phyloP scores from a whole-genome alignment of 2,329 filamentous ascomycete genomes.

The Hymenoscyphus scutula region DNA sequence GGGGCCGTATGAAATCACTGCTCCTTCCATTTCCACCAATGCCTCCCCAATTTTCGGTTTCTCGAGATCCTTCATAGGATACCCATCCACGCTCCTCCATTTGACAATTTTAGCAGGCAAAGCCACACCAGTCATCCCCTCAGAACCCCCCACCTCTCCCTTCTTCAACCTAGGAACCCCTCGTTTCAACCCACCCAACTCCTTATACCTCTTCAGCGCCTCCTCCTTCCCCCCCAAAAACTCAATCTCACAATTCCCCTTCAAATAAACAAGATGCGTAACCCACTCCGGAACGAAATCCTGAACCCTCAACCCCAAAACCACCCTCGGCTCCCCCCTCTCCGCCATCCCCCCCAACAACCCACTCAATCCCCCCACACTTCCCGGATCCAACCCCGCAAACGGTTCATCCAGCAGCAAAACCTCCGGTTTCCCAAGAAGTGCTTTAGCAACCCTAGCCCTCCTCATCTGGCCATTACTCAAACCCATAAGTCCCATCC shows the following conservation, averaged over 20 bases:
- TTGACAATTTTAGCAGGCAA: background rate
- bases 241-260: conserved; percentile 62
- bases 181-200: too few relatives aligned
- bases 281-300: conserved; percentile 89
- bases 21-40: conserved; percentile 83
- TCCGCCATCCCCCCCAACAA: conserved; percentile 68
- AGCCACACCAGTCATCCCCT: background rate
- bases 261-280: conserved; percentile 74
- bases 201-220: conserved; percentile 44
- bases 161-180: background rate
- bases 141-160: conserved; percentile 33
- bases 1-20: conserved; percentile 74
- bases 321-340: conserved; percentile 64
- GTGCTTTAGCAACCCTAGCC: conserved; percentile 81
- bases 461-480: conserved; percentile 91
- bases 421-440: conserved; percentile 76
- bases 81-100: conserved; percentile 25
- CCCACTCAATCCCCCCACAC: conserved; percentile 66
- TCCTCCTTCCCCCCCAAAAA: conserved; percentile 63
- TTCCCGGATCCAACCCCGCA: conserved; percentile 90
- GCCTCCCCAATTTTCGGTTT: conserved; percentile 54
- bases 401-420: conserved; percentile 91
- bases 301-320: conserved; percentile 79
- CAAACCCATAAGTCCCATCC: conserved; percentile 82
- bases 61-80: conserved; percentile 20